Conservation (phyloP, 352 stramenopile species). For the Phytophthora fragariae region DNA sequence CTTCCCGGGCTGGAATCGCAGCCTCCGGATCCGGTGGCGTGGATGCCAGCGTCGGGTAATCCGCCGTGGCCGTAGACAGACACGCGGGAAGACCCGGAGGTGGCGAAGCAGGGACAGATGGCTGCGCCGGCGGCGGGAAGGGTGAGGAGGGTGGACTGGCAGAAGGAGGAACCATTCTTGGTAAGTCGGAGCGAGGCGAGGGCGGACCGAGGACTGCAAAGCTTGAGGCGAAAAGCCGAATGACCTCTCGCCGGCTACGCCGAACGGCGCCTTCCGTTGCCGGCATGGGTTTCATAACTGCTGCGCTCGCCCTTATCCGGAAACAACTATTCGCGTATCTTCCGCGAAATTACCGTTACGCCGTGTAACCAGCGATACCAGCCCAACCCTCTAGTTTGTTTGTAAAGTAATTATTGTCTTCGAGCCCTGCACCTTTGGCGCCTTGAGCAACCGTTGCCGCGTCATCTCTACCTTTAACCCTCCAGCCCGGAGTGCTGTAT, state of each 20-base stretch:
- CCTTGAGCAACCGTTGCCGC: too few relatives aligned
- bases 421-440: too few relatives aligned
- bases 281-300: not conserved
- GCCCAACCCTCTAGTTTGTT: too few relatives aligned
- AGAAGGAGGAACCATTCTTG: not conserved
- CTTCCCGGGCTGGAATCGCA: too few relatives aligned
- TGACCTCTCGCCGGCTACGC: not conserved
- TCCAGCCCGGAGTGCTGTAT: not conserved
- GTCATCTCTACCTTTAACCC: not conserved
- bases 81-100: too few relatives aligned
- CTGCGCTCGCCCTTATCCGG: not conserved
- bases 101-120: too few relatives aligned
- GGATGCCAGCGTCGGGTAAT: not conserved
- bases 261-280: not conserved
- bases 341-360: not conserved
- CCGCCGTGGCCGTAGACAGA: too few relatives aligned
- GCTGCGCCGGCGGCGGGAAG: too few relatives aligned
- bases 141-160: not conserved
- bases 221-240: not conserved
- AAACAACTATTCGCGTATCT: not conserved
- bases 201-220: not conserved
- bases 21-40: too few relatives aligned
- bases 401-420: too few relatives aligned
- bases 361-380: too few relatives aligned
- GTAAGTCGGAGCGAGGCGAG: not conserved